These are phyloP conservation scores for Cyclotella choctawhatcheeana DNA, from an alignment of 108 stramenopile species.

Conservation along the genomic window DNA sequence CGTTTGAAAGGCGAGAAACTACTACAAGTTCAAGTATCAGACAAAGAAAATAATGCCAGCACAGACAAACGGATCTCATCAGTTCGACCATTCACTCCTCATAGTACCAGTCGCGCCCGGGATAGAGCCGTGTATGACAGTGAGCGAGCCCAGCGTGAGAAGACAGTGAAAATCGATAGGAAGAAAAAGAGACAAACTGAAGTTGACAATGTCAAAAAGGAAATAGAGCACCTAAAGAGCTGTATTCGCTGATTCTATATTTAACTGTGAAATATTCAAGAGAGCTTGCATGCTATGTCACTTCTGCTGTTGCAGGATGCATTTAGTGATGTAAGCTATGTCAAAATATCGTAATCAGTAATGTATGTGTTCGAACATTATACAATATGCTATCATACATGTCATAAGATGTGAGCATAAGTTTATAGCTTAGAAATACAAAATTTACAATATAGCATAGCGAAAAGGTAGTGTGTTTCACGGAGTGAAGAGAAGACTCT, in stretches of 20 bases:
- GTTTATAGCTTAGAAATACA: conserved; percentile 1
- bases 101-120: conserved; percentile 27
- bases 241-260: conserved; percentile 14
- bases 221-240: conserved; percentile 35
- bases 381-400: no score
- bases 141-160: conserved; percentile 25
- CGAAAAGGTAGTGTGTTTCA: neutral
- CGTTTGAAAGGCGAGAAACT: conserved; percentile 2
- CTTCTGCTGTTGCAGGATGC: no score
- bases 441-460: neutral
- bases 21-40: neutral
- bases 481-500: conserved; percentile 15
- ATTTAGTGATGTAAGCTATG: no score
- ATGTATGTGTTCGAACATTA: no score
- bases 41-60: conserved; percentile 3
- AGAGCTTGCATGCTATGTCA: no score
- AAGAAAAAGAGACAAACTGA: conserved; percentile 12
- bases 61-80: neutral
- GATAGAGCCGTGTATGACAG: conserved; percentile 32
- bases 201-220: conserved; percentile 17
- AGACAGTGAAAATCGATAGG: conserved; percentile 11
- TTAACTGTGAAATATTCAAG: neutral
- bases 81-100: conserved; percentile 1
- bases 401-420: neutral
- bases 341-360: no score